Evolutionary conservation across 371 early-diverging fungal species (phyloP).

Genomic region (Syncephalastrum monosporum): DNA sequence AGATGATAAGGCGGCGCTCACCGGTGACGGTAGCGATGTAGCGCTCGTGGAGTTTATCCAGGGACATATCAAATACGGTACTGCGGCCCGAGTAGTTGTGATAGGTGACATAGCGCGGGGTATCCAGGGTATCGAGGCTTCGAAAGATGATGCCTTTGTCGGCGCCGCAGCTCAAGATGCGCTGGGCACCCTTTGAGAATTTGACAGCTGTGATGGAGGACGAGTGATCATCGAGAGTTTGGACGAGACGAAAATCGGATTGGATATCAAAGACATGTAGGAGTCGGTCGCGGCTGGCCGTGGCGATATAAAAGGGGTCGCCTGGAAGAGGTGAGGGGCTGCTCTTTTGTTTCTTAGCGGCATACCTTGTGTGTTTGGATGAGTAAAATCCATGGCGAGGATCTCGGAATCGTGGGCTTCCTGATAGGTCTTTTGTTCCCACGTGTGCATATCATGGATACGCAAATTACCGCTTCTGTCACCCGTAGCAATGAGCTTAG

Average conservation of each 20-base stretch:
- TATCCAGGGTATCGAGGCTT: slow-evolving; percentile 12
- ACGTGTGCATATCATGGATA: slow-evolving; percentile 58
- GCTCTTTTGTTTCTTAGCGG: neutral
- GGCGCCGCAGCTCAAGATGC: slow-evolving; percentile 79
- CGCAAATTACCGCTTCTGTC: slow-evolving; percentile 78
- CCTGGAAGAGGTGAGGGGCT: slow-evolving; percentile 12
- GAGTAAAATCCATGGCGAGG: slow-evolving; percentile 72
- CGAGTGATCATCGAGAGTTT: slow-evolving; percentile 86
- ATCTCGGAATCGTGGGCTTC: slow-evolving; percentile 89
- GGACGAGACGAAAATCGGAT: slow-evolving; percentile 58
- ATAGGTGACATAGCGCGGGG: slow-evolving; percentile 49
- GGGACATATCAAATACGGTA: slow-evolving; percentile 72
- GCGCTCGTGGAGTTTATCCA: slow-evolving; percentile 56
- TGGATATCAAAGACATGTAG: slow-evolving; percentile 77
- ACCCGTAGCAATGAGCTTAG: slow-evolving; percentile 70
- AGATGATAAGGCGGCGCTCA: slow-evolving; percentile 68
- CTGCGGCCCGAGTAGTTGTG: slow-evolving; percentile 74
- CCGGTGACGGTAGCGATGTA: slow-evolving; percentile 65
- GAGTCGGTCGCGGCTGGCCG: slow-evolving; percentile 80
- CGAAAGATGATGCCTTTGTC: slow-evolving; percentile 86
- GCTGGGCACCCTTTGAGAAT: slow-evolving; percentile 64
- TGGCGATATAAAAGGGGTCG: slow-evolving; percentile 61
- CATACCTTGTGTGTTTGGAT: slow-evolving; percentile 23
- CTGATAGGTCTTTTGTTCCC: slow-evolving; percentile 64
- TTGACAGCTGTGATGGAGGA: slow-evolving; percentile 78